Conservation (phyloP, 1,139 yeast species). For the Candida tropicalis region DNA sequence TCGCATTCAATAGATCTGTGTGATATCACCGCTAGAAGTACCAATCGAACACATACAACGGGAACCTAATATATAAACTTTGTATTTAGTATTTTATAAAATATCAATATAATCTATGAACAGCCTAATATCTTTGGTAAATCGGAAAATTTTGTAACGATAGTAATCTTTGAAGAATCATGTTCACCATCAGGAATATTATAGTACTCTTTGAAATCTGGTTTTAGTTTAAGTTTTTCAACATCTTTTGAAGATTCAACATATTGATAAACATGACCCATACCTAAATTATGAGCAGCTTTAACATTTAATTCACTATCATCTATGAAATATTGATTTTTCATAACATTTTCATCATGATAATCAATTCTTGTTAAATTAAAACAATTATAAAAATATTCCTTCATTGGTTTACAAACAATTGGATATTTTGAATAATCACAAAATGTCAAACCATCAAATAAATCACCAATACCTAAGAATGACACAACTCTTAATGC, state of each 20-base stretch:
- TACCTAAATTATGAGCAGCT: conserved; percentile 54
- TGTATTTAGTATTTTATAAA: too few relatives aligned
- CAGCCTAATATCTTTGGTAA: conserved; percentile 1
- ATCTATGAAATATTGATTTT: conserved; percentile 66
- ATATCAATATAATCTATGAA: conserved; percentile 3
- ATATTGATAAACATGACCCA: conserved; percentile 59
- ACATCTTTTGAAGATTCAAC: conserved; percentile 54
- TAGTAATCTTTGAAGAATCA: background rate
- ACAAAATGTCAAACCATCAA: conserved; percentile 92
- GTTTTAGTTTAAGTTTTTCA: conserved; percentile 27
- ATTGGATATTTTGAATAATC: conserved; percentile 72
- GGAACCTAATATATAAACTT: too few relatives aligned
- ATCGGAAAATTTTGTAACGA: background rate
- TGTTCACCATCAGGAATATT: conserved; percentile 18
- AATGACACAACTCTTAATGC: conserved; percentile 76
- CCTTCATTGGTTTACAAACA: conserved; percentile 83
- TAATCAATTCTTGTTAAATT: conserved; percentile 61
- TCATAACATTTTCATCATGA: conserved; percentile 37
- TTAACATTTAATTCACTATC: conserved; percentile 72
- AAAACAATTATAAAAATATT: conserved; percentile 55
- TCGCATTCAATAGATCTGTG: too few relatives aligned
- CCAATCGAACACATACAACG: too few relatives aligned
- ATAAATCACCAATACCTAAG: conserved; percentile 84
- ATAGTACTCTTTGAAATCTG: conserved; percentile 39
- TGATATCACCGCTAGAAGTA: too few relatives aligned